These are phyloP conservation scores for Xylariales sp. DNA, from an alignment of 2,329 filamentous ascomycete species.

Conservation along the genomic window DNA sequence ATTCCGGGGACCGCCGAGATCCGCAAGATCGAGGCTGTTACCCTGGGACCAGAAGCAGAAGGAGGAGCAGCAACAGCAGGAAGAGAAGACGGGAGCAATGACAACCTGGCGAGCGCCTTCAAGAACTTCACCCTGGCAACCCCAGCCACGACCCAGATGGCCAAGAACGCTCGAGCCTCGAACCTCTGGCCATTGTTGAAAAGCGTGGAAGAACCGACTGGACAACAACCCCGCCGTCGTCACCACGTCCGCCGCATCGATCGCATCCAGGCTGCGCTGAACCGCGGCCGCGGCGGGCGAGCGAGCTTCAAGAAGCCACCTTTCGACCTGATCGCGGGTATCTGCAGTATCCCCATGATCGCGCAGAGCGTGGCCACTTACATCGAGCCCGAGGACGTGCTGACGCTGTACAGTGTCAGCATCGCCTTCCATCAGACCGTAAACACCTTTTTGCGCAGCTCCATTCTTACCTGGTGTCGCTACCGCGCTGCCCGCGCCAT, in stretches of 20 bases:
- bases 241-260: not conserved
- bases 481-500: slow-evolving; percentile 4
- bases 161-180: not conserved
- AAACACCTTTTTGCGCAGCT: slow-evolving; percentile 38
- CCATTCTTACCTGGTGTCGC: slow-evolving; percentile 2
- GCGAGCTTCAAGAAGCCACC: not conserved
- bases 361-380: slow-evolving; percentile 33
- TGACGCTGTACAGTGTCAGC: slow-evolving; percentile 52
- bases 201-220: not conserved
- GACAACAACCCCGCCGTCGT: not conserved
- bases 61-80: not conserved
- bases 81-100: too few relatives aligned
- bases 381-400: slow-evolving; percentile 38
- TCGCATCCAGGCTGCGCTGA: not conserved
- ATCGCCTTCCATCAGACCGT: slow-evolving; percentile 48
- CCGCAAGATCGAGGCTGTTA: not conserved
- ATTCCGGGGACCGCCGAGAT: not conserved
- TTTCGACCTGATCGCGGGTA: slow-evolving; percentile 1
- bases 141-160: slow-evolving; percentile 2
- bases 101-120: not conserved
- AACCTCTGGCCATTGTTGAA: not conserved
- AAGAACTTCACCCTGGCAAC: slow-evolving; percentile 3
- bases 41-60: not conserved
- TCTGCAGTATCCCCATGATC: slow-evolving; percentile 24
- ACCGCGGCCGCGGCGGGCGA: not conserved